These are phyloP conservation scores for Stereocaulon alpinum DNA, from an alignment of 495 filamentous ascomycete genomes.

Conservation along the genomic window DNA sequence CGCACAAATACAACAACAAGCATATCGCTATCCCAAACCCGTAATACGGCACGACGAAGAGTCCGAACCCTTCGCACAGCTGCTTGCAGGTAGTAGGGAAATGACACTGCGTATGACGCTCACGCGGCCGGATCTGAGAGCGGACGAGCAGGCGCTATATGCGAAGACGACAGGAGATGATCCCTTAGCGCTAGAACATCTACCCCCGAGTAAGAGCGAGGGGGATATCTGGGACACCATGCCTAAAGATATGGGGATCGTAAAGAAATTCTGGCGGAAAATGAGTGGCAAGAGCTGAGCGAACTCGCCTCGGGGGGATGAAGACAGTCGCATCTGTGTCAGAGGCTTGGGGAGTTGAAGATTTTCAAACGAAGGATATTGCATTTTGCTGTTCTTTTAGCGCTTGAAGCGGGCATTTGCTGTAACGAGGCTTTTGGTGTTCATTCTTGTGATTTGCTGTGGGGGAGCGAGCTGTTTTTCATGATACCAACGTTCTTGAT, in stretches of 20 bases:
- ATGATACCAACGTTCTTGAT: constrained; percentile 18
- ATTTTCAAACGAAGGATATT: not conserved
- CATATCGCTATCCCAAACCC: constrained; percentile 10
- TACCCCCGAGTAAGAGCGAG: constrained; percentile 39
- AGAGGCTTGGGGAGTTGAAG: no score
- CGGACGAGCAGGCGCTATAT: constrained; percentile 52
- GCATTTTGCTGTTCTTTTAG: constrained; percentile 15
- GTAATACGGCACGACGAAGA: constrained; percentile 4
- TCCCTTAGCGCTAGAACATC: constrained; percentile 42
- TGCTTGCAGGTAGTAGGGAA: constrained; percentile 55
- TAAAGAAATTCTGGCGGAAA: constrained; percentile 49
- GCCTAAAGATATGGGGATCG: constrained; percentile 33
- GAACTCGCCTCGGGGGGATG: no score
- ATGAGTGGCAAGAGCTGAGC: constrained; percentile 24
- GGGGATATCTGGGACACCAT: constrained; percentile 36
- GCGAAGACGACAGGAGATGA: constrained; percentile 38
- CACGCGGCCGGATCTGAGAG: constrained; percentile 70
- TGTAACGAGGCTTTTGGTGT: not conserved
- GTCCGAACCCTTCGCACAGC: constrained; percentile 36
- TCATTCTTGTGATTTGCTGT: not conserved
- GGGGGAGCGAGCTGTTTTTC: not conserved
- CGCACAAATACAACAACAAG: not conserved
- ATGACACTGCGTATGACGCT: constrained; percentile 95
- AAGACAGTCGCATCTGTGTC: no score
- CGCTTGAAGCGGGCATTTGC: constrained; percentile 11